phyloP scores from a whole-genome alignment of 2,329 filamentous ascomycete species.

The Fusarium chuoi region DNA sequence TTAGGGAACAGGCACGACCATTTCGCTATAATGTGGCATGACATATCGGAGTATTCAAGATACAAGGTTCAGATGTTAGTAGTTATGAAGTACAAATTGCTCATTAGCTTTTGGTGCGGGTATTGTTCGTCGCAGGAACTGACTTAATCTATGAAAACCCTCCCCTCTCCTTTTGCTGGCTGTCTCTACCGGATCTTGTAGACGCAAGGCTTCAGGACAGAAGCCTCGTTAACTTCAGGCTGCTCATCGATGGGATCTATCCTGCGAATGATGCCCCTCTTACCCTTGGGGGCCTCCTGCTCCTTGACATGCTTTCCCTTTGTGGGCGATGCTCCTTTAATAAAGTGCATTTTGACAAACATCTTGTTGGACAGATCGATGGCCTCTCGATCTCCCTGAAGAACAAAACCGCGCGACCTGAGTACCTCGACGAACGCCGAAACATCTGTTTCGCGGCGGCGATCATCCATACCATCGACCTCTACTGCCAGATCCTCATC shows the following conservation, averaged over 20 bases:
- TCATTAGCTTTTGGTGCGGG: conserved; percentile 24
- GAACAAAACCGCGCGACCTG: conserved; percentile 82
- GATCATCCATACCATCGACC: conserved; percentile 74
- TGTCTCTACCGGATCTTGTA: conserved; percentile 82
- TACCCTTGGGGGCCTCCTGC: conserved; percentile 67
- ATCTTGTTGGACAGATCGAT: conserved; percentile 93
- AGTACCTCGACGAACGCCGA: conserved; percentile 87
- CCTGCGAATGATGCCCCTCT: conserved; percentile 65
- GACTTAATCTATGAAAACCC: conserved; percentile 14
- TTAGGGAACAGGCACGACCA: conserved; percentile 15
- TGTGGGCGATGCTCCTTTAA: conserved; percentile 80
- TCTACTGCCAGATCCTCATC: conserved; percentile 72
- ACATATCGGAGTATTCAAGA: conserved; percentile 28
- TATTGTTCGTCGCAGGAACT: conserved; percentile 28
- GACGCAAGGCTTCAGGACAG: conserved; percentile 89
- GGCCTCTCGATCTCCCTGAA: conserved; percentile 72
- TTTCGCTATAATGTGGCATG: conserved; percentile 17
- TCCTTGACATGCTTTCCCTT: conserved; percentile 77
- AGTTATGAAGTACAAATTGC: conserved; percentile 29
- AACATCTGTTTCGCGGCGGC: conserved; percentile 82
- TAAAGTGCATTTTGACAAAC: conserved; percentile 97
- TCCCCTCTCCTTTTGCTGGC: not conserved
- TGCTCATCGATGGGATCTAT: conserved; percentile 66
- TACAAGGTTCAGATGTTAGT: conserved; percentile 19
- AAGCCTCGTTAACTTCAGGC: conserved; percentile 71